Conservation (phyloP, 2,329 filamentous ascomycete species). For the Periglandula ipomoeae region DNA sequence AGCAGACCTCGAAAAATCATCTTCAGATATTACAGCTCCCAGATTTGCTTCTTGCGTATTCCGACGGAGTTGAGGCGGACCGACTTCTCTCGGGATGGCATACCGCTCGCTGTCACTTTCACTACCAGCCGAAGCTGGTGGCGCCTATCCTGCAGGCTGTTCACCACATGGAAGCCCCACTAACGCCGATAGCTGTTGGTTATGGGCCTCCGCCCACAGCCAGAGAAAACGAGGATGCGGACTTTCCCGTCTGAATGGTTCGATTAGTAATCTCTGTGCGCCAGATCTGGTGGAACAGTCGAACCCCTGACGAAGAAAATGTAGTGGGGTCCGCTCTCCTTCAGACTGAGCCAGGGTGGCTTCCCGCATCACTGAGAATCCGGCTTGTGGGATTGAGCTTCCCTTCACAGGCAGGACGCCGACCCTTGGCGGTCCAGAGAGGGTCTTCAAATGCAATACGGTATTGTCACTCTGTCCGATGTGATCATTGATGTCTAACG, state of each 20-base stretch:
- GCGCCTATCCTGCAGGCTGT: not conserved
- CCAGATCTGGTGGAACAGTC: conserved; percentile 9
- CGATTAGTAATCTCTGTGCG: conserved; percentile 6
- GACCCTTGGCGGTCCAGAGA: no score
- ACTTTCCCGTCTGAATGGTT: conserved; percentile 3
- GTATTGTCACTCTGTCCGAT: no score
- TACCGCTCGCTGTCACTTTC: not conserved
- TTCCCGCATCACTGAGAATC: not conserved
- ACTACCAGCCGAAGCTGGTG: not conserved
- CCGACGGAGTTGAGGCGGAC: not conserved
- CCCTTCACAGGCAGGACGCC: no score
- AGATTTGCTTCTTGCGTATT: not conserved
- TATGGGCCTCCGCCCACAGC: not conserved
- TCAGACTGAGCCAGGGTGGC: not conserved
- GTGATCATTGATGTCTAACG: no score
- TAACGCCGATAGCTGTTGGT: not conserved
- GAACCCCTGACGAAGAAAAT: not conserved
- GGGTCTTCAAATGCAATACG: no score
- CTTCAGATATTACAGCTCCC: not conserved
- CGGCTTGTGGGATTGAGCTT: not conserved
- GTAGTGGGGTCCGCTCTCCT: not conserved
- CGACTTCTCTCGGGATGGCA: conserved; percentile 2
- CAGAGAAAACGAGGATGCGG: not conserved
- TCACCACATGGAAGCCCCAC: not conserved
- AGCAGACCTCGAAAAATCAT: not conserved